Percentiles rank a stretch among this genome's conserved stretches.
phyloP scores from a whole-genome alignment of 768 basidiomycete species.

The Phanerochaete sordida region DNA sequence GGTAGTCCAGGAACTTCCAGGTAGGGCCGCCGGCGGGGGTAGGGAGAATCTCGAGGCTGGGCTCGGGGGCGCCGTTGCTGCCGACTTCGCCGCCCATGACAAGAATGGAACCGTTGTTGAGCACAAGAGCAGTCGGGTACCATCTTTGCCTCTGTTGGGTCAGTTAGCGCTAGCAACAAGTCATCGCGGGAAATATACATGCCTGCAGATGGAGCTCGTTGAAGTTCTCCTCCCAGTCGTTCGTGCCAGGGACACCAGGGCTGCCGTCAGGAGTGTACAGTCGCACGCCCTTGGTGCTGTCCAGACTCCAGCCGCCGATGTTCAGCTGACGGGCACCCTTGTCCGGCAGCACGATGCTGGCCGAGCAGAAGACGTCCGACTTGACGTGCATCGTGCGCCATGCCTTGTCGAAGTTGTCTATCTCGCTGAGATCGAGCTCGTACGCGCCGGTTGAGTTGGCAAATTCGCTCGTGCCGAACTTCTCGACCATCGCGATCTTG shows the following conservation, averaged over 20 bases:
- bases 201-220: conserved; percentile 59
- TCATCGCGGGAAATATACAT: conserved; percentile 7
- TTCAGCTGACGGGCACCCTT: conserved; percentile 64
- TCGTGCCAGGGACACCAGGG: conserved; percentile 66
- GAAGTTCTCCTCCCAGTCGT: conserved; percentile 77
- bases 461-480: conserved; percentile 59
- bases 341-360: conserved; percentile 69
- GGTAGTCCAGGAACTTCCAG: conserved; percentile 57
- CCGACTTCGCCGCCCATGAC: conserved; percentile 76
- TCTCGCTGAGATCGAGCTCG: conserved; percentile 66
- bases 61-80: conserved; percentile 61
- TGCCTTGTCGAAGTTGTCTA: conserved; percentile 37
- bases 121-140: conserved; percentile 66
- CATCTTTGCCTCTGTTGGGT: conserved; percentile 53
- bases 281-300: conserved; percentile 70
- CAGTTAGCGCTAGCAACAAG: background rate
- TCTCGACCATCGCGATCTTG: conserved; percentile 80
- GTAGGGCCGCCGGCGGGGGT: conserved; percentile 63
- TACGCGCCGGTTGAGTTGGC: conserved; percentile 73
- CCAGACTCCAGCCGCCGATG: conserved; percentile 67
- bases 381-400: conserved; percentile 79
- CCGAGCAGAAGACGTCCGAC: conserved; percentile 80
- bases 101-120: conserved; percentile 72
- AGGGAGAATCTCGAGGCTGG: conserved; percentile 71
- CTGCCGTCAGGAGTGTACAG: conserved; percentile 69